Percentiles rank a stretch among this genome's conserved stretches.
These are phyloP conservation scores for Rhodosporidiobolus odoratus DNA, from an alignment of 768 basidiomycete genomes.

Conservation along the genomic window DNA sequence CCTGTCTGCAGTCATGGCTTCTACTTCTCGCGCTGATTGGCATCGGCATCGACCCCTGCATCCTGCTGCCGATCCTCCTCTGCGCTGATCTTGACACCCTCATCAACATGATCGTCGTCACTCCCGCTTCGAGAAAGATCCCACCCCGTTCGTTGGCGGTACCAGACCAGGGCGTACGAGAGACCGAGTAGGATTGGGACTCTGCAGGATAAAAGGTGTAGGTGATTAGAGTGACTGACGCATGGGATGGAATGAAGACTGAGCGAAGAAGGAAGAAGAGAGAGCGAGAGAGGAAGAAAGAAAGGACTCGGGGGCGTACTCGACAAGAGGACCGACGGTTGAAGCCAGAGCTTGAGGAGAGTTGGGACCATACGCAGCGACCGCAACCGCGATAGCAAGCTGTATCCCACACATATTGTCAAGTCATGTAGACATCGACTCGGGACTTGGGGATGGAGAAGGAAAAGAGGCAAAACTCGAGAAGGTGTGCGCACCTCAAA, in stretches of 20 bases:
- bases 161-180: constrained; percentile 60
- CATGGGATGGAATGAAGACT: not conserved
- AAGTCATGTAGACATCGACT: not conserved
- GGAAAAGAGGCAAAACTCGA: not conserved
- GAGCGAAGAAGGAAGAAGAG: not conserved
- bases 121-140: constrained; percentile 16
- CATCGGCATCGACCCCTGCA: too few species aligned
- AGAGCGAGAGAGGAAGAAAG: not conserved
- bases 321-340: constrained; percentile 52
- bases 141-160: constrained; percentile 52
- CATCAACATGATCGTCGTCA: not conserved
- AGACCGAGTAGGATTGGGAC: constrained; percentile 69
- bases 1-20: too few species aligned
- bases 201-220: not conserved
- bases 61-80: not conserved
- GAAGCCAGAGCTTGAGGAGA: constrained; percentile 76
- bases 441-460: not conserved
- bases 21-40: too few species aligned
- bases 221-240: not conserved
- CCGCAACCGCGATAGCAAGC: constrained; percentile 74
- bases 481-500: constrained; percentile 47
- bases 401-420: constrained; percentile 40
- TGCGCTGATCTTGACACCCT: not conserved
- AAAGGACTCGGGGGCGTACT: constrained; percentile 24
- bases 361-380: constrained; percentile 69